Base-by-base conservation (phyloP, 169 alveolate genomes). In the Theileria orientalis region DNA sequence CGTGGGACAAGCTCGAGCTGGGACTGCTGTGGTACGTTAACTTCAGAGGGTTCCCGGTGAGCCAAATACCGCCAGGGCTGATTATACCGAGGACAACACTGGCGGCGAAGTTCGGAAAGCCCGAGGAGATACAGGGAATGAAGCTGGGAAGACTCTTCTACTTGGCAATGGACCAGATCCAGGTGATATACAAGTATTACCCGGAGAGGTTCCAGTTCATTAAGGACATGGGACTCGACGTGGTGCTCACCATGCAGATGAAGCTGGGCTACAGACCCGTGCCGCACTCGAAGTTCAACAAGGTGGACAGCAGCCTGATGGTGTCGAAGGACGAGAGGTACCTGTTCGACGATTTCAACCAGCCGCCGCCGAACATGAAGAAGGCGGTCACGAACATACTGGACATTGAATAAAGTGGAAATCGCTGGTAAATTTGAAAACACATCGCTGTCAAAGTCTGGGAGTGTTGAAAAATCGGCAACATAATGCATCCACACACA, bases 121-220 rank as follows among this genome's bases (percentile, higher is more conserved):
- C 91, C 11, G 91, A 85, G 42, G 91, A 85, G 67, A 85, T 85
- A 29, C 91, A 85, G 87, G 87, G 92, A 1, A 32, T 85, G 56
- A 63, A 73, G 61, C 37, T 85, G 1, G 92, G 92, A 5, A 51
- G 84, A 33, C 14, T 85, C 14, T 54, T 85, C 21, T 69, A 83
- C 73, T 69, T 32, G 40, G 88, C 90, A 7, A 27, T 69, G 30
- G 78, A 72, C 42, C 92, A 85, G 40, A 69, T 76, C 27, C 90
- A 62, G 57, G 79, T 85, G 14, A 25, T 85, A 40, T 19, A 47
- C 3, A 51, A 68, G 54, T 56, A 54, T 33, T 75, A 83, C 51
- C 87, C 85, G 8, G 30, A 75, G 11, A 86, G 92, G 35, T 83
- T 32, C 35, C 73, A 76, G 61, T 66, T 85, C 76, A 2, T 78